A percentile compares a stretch with the other conserved stretches of the same genome.
Evolutionary conservation across 139 green algal species (phyloP).

Genomic region (Haematococcus lacustris): DNA sequence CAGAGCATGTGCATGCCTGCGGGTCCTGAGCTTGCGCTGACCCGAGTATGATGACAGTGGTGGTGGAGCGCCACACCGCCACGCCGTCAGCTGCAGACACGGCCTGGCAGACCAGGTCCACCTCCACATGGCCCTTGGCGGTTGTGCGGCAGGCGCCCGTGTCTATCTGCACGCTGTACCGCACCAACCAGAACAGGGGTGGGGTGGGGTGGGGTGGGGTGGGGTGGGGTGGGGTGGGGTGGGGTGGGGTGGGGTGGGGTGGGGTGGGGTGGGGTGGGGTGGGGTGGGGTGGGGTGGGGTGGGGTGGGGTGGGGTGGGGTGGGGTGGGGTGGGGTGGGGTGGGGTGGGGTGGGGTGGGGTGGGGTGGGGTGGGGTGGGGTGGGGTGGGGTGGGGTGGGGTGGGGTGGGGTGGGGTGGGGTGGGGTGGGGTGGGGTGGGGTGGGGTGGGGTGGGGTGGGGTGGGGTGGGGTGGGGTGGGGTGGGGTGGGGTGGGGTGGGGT

Average conservation of each 20-base stretch:
- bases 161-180: neutral
- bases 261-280: too few relatives aligned
- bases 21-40: neutral
- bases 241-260: neutral
- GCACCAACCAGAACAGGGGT: neutral
- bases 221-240: neutral
- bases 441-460: too few relatives aligned
- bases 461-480: too few relatives aligned
- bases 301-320: neutral
- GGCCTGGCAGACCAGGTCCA: conserved; percentile 15
- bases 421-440: too few relatives aligned
- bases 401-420: too few relatives aligned
- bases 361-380: too few relatives aligned
- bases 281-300: neutral
- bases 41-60: conserved; percentile 2
- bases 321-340: neutral
- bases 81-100: neutral
- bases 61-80: neutral
- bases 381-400: too few relatives aligned
- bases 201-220: too few relatives aligned
- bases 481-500: too few relatives aligned
- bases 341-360: too few relatives aligned
- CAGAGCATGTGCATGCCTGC: neutral
- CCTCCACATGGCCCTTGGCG: conserved; percentile 22
- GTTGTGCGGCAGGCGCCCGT: conserved; percentile 6